phyloP scores from a whole-genome alignment of 1,139 yeast genomes.

The Diutina mesorugosa region DNA sequence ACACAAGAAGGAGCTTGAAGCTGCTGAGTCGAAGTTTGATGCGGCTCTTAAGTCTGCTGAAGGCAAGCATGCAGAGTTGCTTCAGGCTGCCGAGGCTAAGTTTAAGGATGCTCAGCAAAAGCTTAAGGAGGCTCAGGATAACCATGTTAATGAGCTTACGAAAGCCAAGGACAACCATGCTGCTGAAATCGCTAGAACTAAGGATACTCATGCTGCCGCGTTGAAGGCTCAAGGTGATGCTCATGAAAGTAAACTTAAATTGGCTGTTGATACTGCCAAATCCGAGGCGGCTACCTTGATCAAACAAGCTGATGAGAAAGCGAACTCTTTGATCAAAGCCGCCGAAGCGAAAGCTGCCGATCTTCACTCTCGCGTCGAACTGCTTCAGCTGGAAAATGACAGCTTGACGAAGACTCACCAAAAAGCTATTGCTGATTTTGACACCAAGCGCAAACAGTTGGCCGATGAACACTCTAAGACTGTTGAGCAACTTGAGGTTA shows the following conservation, averaged over 20 bases:
- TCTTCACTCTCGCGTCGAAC: background rate
- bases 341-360: background rate
- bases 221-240: background rate
- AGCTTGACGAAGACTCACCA: background rate
- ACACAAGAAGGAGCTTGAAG: background rate
- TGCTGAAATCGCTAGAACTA: background rate
- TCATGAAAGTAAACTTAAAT: background rate
- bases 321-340: background rate
- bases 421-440: background rate
- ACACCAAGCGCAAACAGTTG: background rate
- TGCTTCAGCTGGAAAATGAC: background rate
- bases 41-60: background rate
- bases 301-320: background rate
- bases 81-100: background rate
- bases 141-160: conserved; percentile 1
- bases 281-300: background rate
- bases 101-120: background rate
- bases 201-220: background rate
- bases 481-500: background rate
- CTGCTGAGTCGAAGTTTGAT: background rate
- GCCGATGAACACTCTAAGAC: background rate
- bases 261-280: background rate
- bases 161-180: background rate
- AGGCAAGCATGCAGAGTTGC: background rate
- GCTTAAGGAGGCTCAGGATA: background rate